Evolutionary conservation across 2,329 filamentous ascomycete species (phyloP).

Genomic region (Fusarium torreyae): DNA sequence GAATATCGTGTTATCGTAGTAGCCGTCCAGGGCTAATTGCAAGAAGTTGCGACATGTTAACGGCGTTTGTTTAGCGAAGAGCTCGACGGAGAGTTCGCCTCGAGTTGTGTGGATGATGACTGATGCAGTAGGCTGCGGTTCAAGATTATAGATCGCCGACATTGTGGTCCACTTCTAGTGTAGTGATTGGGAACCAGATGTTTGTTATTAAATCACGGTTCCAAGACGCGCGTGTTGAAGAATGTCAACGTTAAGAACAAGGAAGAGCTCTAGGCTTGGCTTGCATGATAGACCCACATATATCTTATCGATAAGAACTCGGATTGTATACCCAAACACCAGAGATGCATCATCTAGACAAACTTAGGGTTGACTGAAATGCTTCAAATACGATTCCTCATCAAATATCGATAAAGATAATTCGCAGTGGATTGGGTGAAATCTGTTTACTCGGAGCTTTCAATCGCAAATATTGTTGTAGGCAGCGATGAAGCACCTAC

Average conservation of each 20-base stretch:
- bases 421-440: too few species aligned
- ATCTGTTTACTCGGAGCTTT: too few species aligned
- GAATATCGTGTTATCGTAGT: slow-evolving; percentile 95
- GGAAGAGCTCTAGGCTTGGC: slow-evolving; percentile 31
- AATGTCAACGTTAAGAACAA: slow-evolving; percentile 10
- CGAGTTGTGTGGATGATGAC: slow-evolving; percentile 90
- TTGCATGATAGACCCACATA: slow-evolving; percentile 19
- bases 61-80: slow-evolving; percentile 95
- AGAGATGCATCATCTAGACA: too few species aligned
- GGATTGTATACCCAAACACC: not conserved
- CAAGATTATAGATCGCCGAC: slow-evolving; percentile 93
- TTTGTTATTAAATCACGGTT: slow-evolving; percentile 5
- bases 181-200: not conserved
- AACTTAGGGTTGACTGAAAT: too few species aligned
- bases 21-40: slow-evolving; percentile 93
- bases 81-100: slow-evolving; percentile 90
- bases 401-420: too few species aligned
- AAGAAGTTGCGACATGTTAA: slow-evolving; percentile 95
- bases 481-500: too few species aligned
- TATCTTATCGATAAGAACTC: slow-evolving; percentile 34
- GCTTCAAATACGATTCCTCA: too few species aligned
- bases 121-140: slow-evolving; percentile 93
- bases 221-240: slow-evolving; percentile 25
- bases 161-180: slow-evolving; percentile 63
- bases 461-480: too few species aligned